Evolutionary conservation across 192 early-diverging fungal genomes (phyloP), one percentile per base, ranked within the genome.

Genomic region (Mortierella alpina): DNA sequence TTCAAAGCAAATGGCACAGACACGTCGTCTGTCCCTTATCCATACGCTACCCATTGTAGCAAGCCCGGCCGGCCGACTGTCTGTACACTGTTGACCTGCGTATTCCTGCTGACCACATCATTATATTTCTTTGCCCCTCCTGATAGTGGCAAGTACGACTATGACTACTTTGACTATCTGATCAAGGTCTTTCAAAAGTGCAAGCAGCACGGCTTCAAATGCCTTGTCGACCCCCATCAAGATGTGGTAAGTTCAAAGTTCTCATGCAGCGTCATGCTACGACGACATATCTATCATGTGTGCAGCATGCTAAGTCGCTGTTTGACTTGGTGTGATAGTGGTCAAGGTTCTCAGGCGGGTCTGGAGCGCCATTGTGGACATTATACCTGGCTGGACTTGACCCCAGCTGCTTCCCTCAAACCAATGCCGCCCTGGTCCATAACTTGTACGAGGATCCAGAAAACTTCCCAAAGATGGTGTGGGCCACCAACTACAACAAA

Each of bases 151-250:
- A 84, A 86, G 10, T 90, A 88, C 59, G 87, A 88, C 65, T 53
- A 72, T 20, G 83, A 84, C 10, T 90, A 83, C 44, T 79, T 90
- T 61, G 87, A 88, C 8, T 90, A 90, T 58, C 60, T 90, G 15
- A 73, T 89, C 20, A 66, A 84, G 11, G 59, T 90, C 18, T 65
- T 90, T 23, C 62, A 75, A 20, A 86, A 85, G 67, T 87, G 86
- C 69, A 79, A 84, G 53, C 39, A 72, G 11, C 80, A 85, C 64
- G 82, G 78, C 6, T 72, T 90, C 57, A 72, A 77, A 55, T 86
- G 86, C 15, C 88, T 85, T 44, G 82, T 90, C 44, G 89, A 90
- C 51, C 89, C 89, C 42, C 89, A 90, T 58, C 89, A 90, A 71
- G 89, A 90, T 68, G 77, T 80, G 69, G 87, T 87, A 81, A 59